phyloP scores from a whole-genome alignment of 163 green algal species.

The Chlamydomonas reinhardtii region DNA sequence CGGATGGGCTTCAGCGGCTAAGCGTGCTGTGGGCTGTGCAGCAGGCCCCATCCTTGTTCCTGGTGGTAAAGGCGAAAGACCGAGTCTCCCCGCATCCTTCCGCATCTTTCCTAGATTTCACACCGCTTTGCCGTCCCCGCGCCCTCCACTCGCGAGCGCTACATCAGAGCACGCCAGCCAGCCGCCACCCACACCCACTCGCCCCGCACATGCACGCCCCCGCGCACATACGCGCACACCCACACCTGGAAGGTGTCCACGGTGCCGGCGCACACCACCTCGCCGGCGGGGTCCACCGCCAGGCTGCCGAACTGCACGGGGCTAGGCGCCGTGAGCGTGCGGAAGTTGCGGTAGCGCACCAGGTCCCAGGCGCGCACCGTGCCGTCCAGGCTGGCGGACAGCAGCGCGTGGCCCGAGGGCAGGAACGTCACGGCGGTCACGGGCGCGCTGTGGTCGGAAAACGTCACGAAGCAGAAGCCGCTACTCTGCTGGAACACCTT shows the following conservation, averaged over 20 bases:
- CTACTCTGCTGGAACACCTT: constrained; percentile 91
- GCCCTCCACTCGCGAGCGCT: too few relatives aligned
- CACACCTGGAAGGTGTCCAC: constrained; percentile 85
- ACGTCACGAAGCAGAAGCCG: constrained; percentile 97
- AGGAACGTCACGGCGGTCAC: constrained; percentile 89
- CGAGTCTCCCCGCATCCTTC: too few relatives aligned
- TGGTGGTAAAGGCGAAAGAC: too few relatives aligned
- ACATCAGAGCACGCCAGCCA: too few relatives aligned
- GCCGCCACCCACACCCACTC: too few relatives aligned
- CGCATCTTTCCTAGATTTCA: too few relatives aligned
- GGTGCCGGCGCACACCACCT: constrained; percentile 80
- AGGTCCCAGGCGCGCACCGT: constrained; percentile 97
- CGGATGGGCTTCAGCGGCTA: too few relatives aligned
- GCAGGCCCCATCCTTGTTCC: too few relatives aligned
- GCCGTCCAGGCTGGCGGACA: constrained; percentile 90
- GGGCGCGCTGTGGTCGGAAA: constrained; percentile 90
- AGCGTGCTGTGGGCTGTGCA: too few relatives aligned
- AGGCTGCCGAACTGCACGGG: constrained; percentile 90
- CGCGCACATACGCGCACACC: too few relatives aligned
- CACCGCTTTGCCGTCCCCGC: too few relatives aligned
- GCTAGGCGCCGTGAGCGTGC: constrained; percentile 89
- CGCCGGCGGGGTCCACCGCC: constrained; percentile 84
- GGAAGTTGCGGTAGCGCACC: constrained; percentile 95
- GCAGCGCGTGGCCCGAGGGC: constrained; percentile 73
- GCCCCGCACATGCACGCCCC: too few relatives aligned